Evolutionary conservation across 306 rosid genomes (phyloP).

Genomic region (Corylus americana): DNA sequence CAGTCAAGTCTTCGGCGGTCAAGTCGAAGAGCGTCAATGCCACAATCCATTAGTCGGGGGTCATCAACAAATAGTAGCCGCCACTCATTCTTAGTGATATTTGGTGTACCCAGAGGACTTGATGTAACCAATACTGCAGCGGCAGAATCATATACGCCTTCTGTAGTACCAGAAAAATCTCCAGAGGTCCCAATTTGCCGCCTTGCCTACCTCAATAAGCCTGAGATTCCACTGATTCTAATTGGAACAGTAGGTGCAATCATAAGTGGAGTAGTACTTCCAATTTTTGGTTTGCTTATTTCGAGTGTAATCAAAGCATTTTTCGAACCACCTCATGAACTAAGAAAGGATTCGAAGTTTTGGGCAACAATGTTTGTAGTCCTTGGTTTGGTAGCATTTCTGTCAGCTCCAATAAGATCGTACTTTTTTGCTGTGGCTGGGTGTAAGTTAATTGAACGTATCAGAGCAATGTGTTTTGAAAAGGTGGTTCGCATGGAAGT

Average conservation of each 20-base stretch:
- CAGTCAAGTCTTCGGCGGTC: slow-evolving; percentile 53
- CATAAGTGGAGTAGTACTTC: slow-evolving; percentile 58
- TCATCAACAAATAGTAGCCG: slow-evolving; percentile 73
- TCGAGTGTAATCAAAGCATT: slow-evolving; percentile 66
- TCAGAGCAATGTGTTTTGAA: slow-evolving; percentile 69
- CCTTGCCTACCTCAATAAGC: slow-evolving; percentile 83
- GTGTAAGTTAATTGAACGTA: slow-evolving; percentile 67
- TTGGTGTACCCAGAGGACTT: slow-evolving; percentile 71
- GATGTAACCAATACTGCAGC: slow-evolving; percentile 39
- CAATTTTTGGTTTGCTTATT: slow-evolving; percentile 59
- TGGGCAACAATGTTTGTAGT: slow-evolving; percentile 64
- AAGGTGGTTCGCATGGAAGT: slow-evolving; percentile 77
- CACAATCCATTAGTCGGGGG: slow-evolving; percentile 66
- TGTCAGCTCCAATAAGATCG: slow-evolving; percentile 46
- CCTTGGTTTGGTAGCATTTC: slow-evolving; percentile 53
- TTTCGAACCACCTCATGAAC: slow-evolving; percentile 52
- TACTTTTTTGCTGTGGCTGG: slow-evolving; percentile 86
- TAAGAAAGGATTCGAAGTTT: slow-evolving; percentile 62
- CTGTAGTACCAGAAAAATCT: slow-evolving; percentile 25
- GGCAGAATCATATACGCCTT: slow-evolving; percentile 19
- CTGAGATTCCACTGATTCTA: slow-evolving; percentile 73
- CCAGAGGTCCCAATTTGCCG: slow-evolving; percentile 61
- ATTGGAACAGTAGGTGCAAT: slow-evolving; percentile 61
- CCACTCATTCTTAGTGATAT: slow-evolving; percentile 66
- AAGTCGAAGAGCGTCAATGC: slow-evolving; percentile 54